Evolutionary conservation across 1,284 basidiomycete species (phyloP).

Genomic region (Wolfiporia cocos): DNA sequence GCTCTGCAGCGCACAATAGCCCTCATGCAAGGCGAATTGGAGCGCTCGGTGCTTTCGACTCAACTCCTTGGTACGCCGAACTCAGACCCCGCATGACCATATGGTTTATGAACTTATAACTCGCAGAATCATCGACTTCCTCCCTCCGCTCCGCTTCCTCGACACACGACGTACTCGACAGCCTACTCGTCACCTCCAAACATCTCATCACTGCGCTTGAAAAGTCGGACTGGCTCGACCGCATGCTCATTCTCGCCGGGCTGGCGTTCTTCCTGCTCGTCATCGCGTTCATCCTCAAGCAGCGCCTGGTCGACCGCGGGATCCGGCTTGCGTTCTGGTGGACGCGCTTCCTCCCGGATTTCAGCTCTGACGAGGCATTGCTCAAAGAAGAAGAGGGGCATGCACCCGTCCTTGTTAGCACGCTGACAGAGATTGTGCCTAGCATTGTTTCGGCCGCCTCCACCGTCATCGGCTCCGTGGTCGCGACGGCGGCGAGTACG

Average conservation of each 20-base stretch:
- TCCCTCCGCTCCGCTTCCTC: constrained; percentile 69
- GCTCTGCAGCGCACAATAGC: constrained; percentile 78
- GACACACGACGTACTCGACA: constrained; percentile 75
- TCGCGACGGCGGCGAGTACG: neutral
- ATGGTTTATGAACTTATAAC: neutral
- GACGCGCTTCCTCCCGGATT: constrained; percentile 60
- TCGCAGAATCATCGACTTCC: constrained; percentile 72
- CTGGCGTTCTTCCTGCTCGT: constrained; percentile 82
- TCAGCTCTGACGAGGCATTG: constrained; percentile 17
- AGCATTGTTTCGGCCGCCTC: neutral
- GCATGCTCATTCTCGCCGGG: constrained; percentile 72
- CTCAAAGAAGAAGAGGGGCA: constrained; percentile 22
- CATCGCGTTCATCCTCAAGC: constrained; percentile 81
- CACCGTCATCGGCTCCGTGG: neutral
- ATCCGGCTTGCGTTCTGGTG: constrained; percentile 73
- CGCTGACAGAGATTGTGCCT: too few relatives aligned
- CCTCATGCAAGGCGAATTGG: constrained; percentile 87
- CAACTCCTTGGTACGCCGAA: constrained; percentile 73
- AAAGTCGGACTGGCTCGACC: constrained; percentile 88
- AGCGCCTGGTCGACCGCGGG: constrained; percentile 73
- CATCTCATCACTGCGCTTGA: constrained; percentile 82
- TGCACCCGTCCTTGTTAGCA: neutral
- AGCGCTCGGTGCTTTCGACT: constrained; percentile 77
- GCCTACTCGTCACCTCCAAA: constrained; percentile 73
- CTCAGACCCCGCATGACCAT: neutral